phyloP scores from a whole-genome alignment of 1,284 basidiomycete species.

The Moesziomyces globuligerus region DNA sequence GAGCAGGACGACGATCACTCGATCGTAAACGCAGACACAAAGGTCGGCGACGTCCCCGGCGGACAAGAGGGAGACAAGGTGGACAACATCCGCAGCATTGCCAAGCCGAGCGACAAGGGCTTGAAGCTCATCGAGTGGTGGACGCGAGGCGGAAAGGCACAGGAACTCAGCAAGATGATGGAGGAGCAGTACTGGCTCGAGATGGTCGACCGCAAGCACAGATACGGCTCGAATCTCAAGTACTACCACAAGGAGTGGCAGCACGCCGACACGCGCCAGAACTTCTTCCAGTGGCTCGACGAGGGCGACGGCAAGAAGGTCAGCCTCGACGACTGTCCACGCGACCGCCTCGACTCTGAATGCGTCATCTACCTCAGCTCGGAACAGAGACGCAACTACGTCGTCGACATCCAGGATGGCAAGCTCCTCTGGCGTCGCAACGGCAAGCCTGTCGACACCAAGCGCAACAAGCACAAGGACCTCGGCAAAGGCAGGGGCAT shows the following conservation, averaged over 20 bases:
- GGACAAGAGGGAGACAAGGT: slow-evolving; percentile 54
- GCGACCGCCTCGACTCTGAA: slow-evolving; percentile 77
- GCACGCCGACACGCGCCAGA: slow-evolving; percentile 46
- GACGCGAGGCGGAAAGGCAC: slow-evolving; percentile 53
- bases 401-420: slow-evolving; percentile 75
- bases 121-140: slow-evolving; percentile 56
- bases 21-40: slow-evolving; percentile 23
- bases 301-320: slow-evolving; percentile 76
- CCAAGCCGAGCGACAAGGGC: slow-evolving; percentile 36
- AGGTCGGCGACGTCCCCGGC: slow-evolving; percentile 57
- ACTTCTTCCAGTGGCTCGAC: slow-evolving; percentile 74
- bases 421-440: slow-evolving; percentile 78
- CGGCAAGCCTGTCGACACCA: slow-evolving; percentile 71
- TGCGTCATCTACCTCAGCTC: slow-evolving; percentile 66
- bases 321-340: slow-evolving; percentile 75
- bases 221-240: slow-evolving; percentile 62
- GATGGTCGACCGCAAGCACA: slow-evolving; percentile 58
- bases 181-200: slow-evolving; percentile 60
- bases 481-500: slow-evolving; percentile 64
- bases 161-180: slow-evolving; percentile 60
- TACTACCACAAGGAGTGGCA: slow-evolving; percentile 57
- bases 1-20: slow-evolving; percentile 20
- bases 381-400: slow-evolving; percentile 79
- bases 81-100: slow-evolving; percentile 59
- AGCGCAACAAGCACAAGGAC: slow-evolving; percentile 57